Conservation (phyloP, 1,284 basidiomycete species). For the Leccinum variabile region DNA sequence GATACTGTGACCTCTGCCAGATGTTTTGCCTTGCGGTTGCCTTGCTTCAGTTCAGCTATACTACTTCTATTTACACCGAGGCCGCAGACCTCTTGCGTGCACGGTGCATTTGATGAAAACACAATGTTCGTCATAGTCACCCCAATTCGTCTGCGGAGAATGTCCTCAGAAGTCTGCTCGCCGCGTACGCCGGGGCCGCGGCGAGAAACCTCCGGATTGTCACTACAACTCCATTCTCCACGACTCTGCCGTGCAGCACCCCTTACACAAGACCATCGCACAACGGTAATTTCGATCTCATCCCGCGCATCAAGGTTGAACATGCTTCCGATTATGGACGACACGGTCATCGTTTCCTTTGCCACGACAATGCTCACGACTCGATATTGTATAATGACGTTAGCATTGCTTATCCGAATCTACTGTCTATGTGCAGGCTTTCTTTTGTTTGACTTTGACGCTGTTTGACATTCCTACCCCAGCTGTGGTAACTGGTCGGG, state of each 20-base stretch:
- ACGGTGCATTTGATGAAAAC: too few relatives aligned
- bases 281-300: slow-evolving; percentile 42
- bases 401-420: slow-evolving; percentile 69
- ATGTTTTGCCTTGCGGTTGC: too few relatives aligned
- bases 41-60: slow-evolving; percentile 41
- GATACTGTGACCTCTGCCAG: too few relatives aligned
- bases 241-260: slow-evolving; percentile 54
- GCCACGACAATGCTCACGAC: slow-evolving; percentile 73
- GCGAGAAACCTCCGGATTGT: slow-evolving; percentile 46
- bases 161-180: slow-evolving; percentile 55
- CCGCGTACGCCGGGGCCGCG: slow-evolving; percentile 34
- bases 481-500: slow-evolving; percentile 76
- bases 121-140: too few relatives aligned
- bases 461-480: slow-evolving; percentile 6
- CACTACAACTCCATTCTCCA: slow-evolving; percentile 73
- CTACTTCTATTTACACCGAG: too few relatives aligned
- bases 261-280: slow-evolving; percentile 41
- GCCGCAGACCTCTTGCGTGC: too few relatives aligned
- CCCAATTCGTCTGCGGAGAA: slow-evolving; percentile 26
- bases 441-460: slow-evolving; percentile 9
- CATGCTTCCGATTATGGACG: slow-evolving; percentile 64
- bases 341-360: slow-evolving; percentile 71
- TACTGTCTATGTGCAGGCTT: slow-evolving; percentile 64
- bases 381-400: slow-evolving; percentile 80
- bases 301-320: slow-evolving; percentile 32